Base-by-base conservation (phyloP, 352 stramenopile species). In the Phytophthora quininea region DNA sequence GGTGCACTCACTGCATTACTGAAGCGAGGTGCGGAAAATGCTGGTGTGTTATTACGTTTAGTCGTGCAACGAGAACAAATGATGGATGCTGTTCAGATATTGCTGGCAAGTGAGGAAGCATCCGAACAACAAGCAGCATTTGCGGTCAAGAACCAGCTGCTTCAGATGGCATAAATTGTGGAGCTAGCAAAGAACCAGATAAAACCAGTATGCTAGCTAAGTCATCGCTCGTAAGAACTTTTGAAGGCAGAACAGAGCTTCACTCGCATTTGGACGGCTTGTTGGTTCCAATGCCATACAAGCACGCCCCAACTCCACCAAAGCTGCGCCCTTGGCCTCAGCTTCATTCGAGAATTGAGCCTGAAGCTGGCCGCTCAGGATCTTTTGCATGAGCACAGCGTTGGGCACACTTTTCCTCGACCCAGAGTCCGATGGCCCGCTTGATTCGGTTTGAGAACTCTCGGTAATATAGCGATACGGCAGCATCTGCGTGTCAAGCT, bases 91-190 rank as follows among this genome's bases (percentile, higher is more conserved):
- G 60, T 88, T 27, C 64, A 85, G 32, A 76, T 76, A 46, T 62
- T 93, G 14, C 62, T 75, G 14, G 46, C 46, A 8, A 90, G 76
- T 52, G 81, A 91, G 12, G 79, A 93, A 70, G 71, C 85, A 1
- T 77, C 73, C 7, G 85, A 91, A 52, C 82, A 91, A 54, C 80
- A 87, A 67, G 71, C 79, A 27, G 82, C 84, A 3, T 84, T 79
- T 31, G 65, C 74, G 15, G 54, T 84, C 30, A 85, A 86, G 67
- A 74, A 72, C 5, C 63, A 86, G 32, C 42, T 89, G 46, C 12
- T 76, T 8, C 56, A 75, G 54, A 68, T 77, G 64, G 10, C 40
- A 14, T 43, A 62, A 46, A 45, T 24, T 24, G 19, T 24, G 19
- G 37, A 8, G 27, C 5, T 15, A 42, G 12, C 14, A 9, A 31